A percentile compares a stretch with the other conserved stretches of the same genome.
Evolutionary conservation across 164 flowering plant species (phyloP).

Genomic region (Tetrastigma voinierianum): DNA sequence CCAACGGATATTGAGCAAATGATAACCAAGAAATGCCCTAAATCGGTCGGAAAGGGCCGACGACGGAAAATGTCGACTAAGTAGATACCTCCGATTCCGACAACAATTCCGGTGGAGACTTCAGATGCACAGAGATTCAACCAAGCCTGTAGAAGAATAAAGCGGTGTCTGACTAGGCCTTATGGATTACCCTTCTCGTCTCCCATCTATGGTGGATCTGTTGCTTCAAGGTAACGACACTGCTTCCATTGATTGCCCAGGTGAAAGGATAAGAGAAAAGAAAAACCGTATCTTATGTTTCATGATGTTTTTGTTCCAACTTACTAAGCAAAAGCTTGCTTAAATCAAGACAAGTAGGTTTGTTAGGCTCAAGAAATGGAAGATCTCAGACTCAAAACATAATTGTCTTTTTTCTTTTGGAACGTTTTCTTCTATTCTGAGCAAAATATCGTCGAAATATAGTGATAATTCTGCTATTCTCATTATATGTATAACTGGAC

Average conservation of each 20-base stretch:
- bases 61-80: conserved; percentile 54
- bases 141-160: conserved; percentile 9
- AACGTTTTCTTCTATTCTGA: too few species aligned
- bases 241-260: too few species aligned
- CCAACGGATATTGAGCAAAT: too few species aligned
- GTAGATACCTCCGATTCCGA: conserved; percentile 59
- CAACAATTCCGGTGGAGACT: conserved; percentile 52
- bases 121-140: conserved; percentile 15
- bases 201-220: conserved; percentile 74
- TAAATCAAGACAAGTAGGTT: too few species aligned
- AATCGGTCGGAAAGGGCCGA: background rate
- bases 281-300: too few species aligned
- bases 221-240: conserved; percentile 47
- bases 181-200: conserved; percentile 24
- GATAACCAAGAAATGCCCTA: background rate
- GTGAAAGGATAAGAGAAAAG: too few species aligned
- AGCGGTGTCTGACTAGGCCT: conserved; percentile 6
- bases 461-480: too few species aligned
- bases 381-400: too few species aligned
- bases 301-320: too few species aligned
- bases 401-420: conserved; percentile 1
- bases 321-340: too few species aligned
- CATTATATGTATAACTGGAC: background rate
- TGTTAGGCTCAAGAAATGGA: too few species aligned
- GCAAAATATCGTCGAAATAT: too few species aligned